phyloP scores from a whole-genome alignment of 257 asterid genomes.

The Avicennia marina region DNA sequence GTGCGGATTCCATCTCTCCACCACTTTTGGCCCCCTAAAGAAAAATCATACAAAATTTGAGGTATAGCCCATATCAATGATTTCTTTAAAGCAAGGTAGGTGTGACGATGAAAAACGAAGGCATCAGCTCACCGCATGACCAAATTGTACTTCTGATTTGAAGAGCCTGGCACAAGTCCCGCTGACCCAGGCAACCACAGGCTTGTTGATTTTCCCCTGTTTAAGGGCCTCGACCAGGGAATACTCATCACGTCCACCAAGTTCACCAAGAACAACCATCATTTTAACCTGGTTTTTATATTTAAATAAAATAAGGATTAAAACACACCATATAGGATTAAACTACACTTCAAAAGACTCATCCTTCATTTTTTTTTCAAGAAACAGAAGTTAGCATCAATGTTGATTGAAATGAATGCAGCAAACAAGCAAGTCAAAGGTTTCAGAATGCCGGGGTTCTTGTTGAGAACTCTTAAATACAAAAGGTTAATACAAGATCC shows the following conservation, averaged over 20 bases:
- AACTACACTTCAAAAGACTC: too few relatives aligned
- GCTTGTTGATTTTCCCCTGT: constrained; percentile 65
- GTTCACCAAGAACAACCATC: constrained; percentile 98
- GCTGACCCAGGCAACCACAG: constrained; percentile 76
- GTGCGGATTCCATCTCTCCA: constrained; percentile 98
- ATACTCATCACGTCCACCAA: constrained; percentile 99
- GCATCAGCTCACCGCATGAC: constrained; percentile 89
- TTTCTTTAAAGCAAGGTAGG: neutral
- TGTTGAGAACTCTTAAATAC: too few relatives aligned
- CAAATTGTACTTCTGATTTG: constrained; percentile 99
- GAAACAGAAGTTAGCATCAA: too few relatives aligned
- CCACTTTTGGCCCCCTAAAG: constrained; percentile 99
- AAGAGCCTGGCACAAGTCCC: constrained; percentile 85
- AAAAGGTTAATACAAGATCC: too few relatives aligned
- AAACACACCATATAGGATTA: too few relatives aligned
- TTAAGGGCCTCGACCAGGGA: constrained; percentile 94
- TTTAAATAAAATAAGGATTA: too few relatives aligned
- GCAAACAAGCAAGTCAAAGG: too few relatives aligned
- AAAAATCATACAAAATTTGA: constrained; percentile 6
- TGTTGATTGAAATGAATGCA: too few relatives aligned
- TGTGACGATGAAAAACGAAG: neutral
- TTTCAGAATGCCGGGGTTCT: too few relatives aligned
- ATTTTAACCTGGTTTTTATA: constrained; percentile 73
- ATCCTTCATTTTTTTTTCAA: too few relatives aligned
- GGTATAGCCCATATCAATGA: neutral